Evolutionary conservation across 1,284 basidiomycete genomes (phyloP), one percentile per base, ranked within the genome.

Genomic region (Cutaneotrichosporon mucoides): DNA sequence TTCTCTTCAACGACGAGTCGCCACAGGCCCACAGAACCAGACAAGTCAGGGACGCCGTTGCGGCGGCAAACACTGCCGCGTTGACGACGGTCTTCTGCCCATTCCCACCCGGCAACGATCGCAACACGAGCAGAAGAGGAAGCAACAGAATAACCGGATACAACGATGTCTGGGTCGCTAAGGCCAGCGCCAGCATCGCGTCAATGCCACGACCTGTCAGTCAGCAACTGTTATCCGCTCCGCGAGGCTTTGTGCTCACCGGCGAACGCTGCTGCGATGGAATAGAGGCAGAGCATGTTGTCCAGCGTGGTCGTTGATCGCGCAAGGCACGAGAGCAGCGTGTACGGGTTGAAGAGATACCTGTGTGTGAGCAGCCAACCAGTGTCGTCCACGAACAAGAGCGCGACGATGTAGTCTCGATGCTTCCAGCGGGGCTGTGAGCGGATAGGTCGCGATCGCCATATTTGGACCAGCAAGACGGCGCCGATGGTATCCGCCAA

Each of bases 261-360:
- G 78, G 83, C 75, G 48, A 84, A 83, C 0, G 90, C 90, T 59
- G 86, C 85, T 78, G 86, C 83, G n/a, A 96, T 73, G 1, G 87
- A 75, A 1, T 88, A 71, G 1, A 95, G 79, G 36, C 86, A 76
- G 5, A 90, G 76, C 0, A 84, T 81, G 69, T 89, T 92, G 71
- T 93, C 90, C 15, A 97, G 79, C 0, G 85, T 83, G 0, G 89
- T 87, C 0, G 90, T 90, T 0, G 92, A 94, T 7, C 86, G 79
- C 0, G 91, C 88, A 2, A 93, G 78, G 42, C 86, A 88, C 0
- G 92, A 85, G 1, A 91, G 80, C 50, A 94, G 75, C 5, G 89
- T 79, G 73, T 95, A 94, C 4, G 94, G 94, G 67, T 96, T 96
- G 61, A 95, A 78, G 3, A 97, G 83, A 76, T 88, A 93, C 43